Evolutionary conservation across 1,139 yeast species (phyloP).

Genomic region (Yamadazyma songkhlaensis): DNA sequence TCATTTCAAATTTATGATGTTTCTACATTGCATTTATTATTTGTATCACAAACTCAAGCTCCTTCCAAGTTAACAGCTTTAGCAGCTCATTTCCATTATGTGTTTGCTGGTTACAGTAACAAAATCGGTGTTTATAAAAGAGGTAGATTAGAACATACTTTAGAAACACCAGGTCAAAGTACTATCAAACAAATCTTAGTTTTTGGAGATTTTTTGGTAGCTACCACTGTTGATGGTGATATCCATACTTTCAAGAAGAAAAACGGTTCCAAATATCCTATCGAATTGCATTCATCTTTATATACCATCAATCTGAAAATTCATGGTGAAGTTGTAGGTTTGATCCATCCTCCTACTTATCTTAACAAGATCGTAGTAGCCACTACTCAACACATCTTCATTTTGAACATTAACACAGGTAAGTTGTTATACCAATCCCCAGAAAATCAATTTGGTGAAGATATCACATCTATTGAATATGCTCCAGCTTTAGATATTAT

Average conservation of each 20-base stretch:
- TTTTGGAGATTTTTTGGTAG: conserved; percentile 81
- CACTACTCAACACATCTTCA: conserved; percentile 57
- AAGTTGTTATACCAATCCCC: conserved; percentile 62
- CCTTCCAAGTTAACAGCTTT: conserved; percentile 66
- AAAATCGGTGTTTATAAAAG: conserved; percentile 77
- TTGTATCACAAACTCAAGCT: conserved; percentile 82
- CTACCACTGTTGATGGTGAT: conserved; percentile 48
- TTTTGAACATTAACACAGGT: conserved; percentile 77
- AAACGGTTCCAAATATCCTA: conserved; percentile 47
- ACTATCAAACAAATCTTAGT: conserved; percentile 50
- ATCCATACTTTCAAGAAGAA: conserved; percentile 65
- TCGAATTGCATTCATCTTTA: conserved; percentile 66
- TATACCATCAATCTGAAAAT: conserved; percentile 47
- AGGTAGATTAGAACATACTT: conserved; percentile 68
- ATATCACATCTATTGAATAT: conserved; percentile 61
- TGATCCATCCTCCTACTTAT: conserved; percentile 88
- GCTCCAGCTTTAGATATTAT: conserved; percentile 87
- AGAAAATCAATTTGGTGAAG: conserved; percentile 43
- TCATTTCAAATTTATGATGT: conserved; percentile 95
- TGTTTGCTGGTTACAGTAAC: conserved; percentile 73
- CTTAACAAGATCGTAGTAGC: conserved; percentile 83
- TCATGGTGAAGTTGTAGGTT: conserved; percentile 67
- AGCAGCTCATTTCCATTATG: conserved; percentile 80
- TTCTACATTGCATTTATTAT: conserved; percentile 76
- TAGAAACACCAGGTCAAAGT: conserved; percentile 32